Conservation (phyloP, 73 alveolate species). For the Tetrahymena borealis region DNA sequence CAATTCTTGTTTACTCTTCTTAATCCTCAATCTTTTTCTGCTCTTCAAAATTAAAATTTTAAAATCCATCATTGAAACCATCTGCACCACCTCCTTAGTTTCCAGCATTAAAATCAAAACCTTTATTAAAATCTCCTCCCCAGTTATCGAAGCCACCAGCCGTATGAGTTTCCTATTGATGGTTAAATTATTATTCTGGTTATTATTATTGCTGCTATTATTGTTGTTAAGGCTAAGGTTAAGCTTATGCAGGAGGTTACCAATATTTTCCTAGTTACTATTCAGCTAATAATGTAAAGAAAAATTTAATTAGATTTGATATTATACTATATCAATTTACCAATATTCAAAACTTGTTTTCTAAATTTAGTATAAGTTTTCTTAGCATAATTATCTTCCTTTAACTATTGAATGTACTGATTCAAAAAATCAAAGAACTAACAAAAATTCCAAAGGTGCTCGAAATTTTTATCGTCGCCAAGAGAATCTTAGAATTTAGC, state of each 20-base stretch:
- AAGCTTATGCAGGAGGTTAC: neutral
- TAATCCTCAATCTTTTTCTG: neutral
- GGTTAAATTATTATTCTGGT: neutral
- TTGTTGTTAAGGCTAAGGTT: neutral
- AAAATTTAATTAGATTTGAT: neutral
- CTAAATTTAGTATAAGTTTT: neutral
- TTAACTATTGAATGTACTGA: neutral
- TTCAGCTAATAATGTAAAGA: neutral
- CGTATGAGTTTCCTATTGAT: neutral
- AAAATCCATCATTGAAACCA: neutral
- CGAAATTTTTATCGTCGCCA: neutral
- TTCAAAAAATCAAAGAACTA: neutral
- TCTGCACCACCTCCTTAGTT: neutral
- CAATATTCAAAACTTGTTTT: neutral
- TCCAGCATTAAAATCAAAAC: neutral
- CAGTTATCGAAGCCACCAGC: neutral
- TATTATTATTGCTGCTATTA: neutral
- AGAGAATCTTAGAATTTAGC: neutral
- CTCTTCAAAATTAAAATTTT: neutral
- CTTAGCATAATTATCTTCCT: neutral
- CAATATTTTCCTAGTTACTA: neutral
- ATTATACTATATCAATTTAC: neutral
- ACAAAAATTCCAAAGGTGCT: neutral
- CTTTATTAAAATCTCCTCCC: neutral
- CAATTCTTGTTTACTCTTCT: neutral